Percentiles rank a stretch among this genome's conserved stretches.
phyloP scores from a whole-genome alignment of 768 basidiomycete genomes.

The Hygrophoropsis aurantiaca region DNA sequence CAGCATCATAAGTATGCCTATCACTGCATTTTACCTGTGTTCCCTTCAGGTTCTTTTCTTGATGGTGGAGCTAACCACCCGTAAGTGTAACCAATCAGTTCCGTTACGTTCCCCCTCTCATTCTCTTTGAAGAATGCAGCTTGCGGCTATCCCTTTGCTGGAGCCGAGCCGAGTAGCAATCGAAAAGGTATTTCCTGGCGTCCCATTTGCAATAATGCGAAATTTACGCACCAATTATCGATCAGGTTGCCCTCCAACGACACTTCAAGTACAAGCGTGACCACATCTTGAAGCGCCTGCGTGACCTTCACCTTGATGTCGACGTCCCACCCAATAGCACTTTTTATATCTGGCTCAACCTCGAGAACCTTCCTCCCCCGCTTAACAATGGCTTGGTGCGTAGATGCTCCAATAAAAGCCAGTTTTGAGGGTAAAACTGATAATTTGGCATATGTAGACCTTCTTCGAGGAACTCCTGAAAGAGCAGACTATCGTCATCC shows the following conservation, averaged over 20 bases:
- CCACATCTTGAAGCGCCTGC: slow-evolving; percentile 81
- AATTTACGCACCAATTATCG: background rate
- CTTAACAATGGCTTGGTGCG: slow-evolving; percentile 83
- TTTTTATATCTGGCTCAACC: slow-evolving; percentile 94
- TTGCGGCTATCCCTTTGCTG: slow-evolving; percentile 83
- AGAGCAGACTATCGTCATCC: slow-evolving; percentile 87
- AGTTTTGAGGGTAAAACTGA: too few species aligned
- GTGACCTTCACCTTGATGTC: slow-evolving; percentile 75
- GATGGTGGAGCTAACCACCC: slow-evolving; percentile 95
- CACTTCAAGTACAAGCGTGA: slow-evolving; percentile 93
- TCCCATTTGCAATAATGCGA: background rate
- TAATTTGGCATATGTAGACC: slow-evolving; percentile 41
- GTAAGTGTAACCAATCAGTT: slow-evolving; percentile 41
- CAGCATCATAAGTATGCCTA: background rate
- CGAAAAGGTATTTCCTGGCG: slow-evolving; percentile 55
- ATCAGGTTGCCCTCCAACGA: slow-evolving; percentile 74
- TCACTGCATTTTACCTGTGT: background rate
- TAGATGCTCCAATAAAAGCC: slow-evolving; percentile 11
- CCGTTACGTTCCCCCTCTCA: slow-evolving; percentile 2
- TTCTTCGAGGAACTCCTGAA: slow-evolving; percentile 96
- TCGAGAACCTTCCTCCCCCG: slow-evolving; percentile 75
- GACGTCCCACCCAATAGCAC: slow-evolving; percentile 75
- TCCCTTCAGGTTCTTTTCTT: slow-evolving; percentile 73
- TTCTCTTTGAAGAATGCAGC: slow-evolving; percentile 62
- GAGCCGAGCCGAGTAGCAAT: slow-evolving; percentile 63